A percentile compares a stretch with the other conserved stretches of the same genome.
Conservation (phyloP, 73 alveolate genomes). For the Effrenium voratum region DNA sequence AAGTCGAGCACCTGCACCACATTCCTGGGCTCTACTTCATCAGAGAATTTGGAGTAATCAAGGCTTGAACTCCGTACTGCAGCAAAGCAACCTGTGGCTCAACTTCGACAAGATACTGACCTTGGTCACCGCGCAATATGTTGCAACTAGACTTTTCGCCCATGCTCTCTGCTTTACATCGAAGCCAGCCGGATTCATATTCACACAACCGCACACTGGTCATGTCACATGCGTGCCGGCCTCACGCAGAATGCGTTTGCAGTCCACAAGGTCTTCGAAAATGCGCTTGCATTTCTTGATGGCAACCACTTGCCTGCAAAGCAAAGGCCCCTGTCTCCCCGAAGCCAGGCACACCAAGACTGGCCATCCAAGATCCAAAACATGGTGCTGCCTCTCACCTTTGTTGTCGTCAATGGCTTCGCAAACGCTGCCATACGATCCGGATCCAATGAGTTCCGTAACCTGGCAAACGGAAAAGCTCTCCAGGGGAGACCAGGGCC, state of each 20-base stretch:
- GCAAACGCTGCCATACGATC: constrained; percentile 95
- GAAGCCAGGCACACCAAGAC: too few species aligned
- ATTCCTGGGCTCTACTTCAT: constrained; percentile 7
- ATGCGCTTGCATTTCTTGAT: constrained; percentile 96
- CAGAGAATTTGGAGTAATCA: too few species aligned
- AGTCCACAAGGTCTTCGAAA: constrained; percentile 98
- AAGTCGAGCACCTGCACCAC: constrained; percentile 88
- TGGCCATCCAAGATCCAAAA: neutral
- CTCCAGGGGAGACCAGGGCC: neutral
- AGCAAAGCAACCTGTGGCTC: constrained; percentile 58
- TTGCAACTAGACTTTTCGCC: neutral
- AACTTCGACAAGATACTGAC: constrained; percentile 82
- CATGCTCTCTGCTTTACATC: too few species aligned
- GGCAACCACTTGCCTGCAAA: constrained; percentile 92
- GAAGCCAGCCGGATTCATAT: too few species aligned
- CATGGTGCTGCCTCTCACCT: neutral
- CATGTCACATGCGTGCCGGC: too few species aligned
- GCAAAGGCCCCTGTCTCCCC: neutral
- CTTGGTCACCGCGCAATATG: neutral
- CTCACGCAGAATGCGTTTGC: constrained; percentile 98
- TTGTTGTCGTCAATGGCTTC: constrained; percentile 71
- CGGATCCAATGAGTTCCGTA: constrained; percentile 90
- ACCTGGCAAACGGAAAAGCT: neutral
- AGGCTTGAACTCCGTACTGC: too few species aligned
- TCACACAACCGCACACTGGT: too few species aligned